Percentiles rank a stretch among this genome's conserved stretches.
phyloP scores from a whole-genome alignment of 129 eudicot species.

The Flaveria sonorensis region DNA sequence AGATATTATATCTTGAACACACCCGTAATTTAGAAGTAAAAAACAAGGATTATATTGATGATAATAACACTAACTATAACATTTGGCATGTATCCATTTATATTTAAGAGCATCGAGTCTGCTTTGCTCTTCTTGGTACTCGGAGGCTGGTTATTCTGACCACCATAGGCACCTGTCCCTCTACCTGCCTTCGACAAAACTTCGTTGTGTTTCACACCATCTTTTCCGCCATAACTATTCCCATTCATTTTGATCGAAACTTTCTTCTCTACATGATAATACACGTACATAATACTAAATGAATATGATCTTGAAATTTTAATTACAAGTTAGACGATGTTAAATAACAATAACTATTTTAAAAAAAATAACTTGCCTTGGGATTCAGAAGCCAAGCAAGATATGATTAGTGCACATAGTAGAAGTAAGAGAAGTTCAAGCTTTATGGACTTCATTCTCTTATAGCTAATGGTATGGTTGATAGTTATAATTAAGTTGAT shows the following conservation, averaged over 20 bases:
- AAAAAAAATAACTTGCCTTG: not conserved
- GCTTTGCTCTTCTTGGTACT: conserved; percentile 28
- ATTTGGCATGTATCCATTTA: conserved; percentile 14
- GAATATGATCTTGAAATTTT: not conserved
- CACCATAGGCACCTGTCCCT: conserved; percentile 35
- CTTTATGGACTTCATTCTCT: conserved; percentile 28
- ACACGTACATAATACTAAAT: not conserved
- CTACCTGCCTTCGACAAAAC: conserved; percentile 31
- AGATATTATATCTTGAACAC: conserved; percentile 1
- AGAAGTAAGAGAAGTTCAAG: conserved; percentile 26
- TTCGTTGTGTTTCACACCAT: conserved; percentile 13
- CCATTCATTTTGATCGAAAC: not conserved
- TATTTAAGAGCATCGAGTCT: conserved; percentile 26
- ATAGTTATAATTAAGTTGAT: not conserved
- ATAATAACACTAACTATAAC: conserved; percentile 22
- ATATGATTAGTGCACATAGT: conserved; percentile 17
- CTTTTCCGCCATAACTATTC: not conserved
- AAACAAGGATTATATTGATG: not conserved
- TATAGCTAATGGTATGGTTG: conserved; percentile 17
- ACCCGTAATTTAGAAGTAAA: conserved; percentile 1
- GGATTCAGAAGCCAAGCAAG: conserved; percentile 8
- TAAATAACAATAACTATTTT: not conserved
- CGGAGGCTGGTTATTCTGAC: conserved; percentile 26
- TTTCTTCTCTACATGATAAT: conserved; percentile 7
- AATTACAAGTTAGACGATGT: not conserved